Evolutionary conservation across 768 basidiomycete species (phyloP), one percentile per base, ranked within the genome.

Genomic region (Thelephora aurantiotincta): DNA sequence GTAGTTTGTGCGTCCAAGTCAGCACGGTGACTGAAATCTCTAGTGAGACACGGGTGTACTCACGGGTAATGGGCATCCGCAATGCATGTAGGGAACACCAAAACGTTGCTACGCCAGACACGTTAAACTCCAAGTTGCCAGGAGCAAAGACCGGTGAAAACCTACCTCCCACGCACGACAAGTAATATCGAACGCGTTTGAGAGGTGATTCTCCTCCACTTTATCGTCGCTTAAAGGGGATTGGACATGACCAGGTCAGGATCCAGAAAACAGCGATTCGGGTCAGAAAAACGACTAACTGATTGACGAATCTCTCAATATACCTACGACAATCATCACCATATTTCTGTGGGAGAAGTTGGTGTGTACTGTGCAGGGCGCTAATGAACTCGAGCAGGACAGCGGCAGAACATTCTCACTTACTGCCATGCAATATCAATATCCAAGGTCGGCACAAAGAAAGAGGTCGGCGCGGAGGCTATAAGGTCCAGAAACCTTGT

Each of bases 371-470:
- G 26, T 9, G 9, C 26, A 4, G 26, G 9, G 26, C 26, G 26
- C 9, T 9, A 30, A 9, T 30, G n/a, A n/a, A n/a, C n/a, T 30
- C 9, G 26, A 30, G 9, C 26, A 9, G 26, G 26, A 4, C 5
- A 9, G 26, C 9, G 26, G n/a, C n/a, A 30, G 26, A 30, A 30
- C 26, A 30, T 30, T 9, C 9, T 30, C 4, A 9, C 26, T 30
- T 30, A 30, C 26, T 87, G 83, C 82, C 82, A 84, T 3, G 71
- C 74, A n/a, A 87, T 65, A 52, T 85, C 83, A 33, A 86, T 82
- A 51, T 84, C 81, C 14, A 85, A 59, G 1, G 80, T 82, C 11
- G 79, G 77, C 2, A 78, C 75, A 35, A 70, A 65, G 57, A 74
- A 69, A 0, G 65, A 56, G 9, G 55, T 55, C 1, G 72, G 67